These are phyloP conservation scores for Sphagnum fallax DNA, from an alignment of 228 moss, liverwort and hornwort genomes.

Conservation along the genomic window DNA sequence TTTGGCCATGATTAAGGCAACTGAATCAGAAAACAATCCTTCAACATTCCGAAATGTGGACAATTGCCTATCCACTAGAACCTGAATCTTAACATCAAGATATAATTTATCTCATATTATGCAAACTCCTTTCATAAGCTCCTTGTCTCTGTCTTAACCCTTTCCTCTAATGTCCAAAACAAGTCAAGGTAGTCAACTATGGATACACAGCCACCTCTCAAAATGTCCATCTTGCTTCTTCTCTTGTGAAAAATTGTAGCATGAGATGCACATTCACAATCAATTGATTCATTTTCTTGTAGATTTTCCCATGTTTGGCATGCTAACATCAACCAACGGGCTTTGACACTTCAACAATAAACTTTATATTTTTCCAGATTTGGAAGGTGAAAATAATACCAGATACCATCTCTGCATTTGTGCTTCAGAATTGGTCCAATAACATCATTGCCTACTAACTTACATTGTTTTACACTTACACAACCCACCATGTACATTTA, in stretches of 20 bases:
- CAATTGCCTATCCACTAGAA: not conserved
- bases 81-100: not conserved
- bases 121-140: not conserved
- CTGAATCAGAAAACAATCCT: not conserved
- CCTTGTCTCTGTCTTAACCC: not conserved
- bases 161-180: not conserved
- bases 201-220: not conserved
- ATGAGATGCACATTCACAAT: not conserved
- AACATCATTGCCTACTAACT: not conserved
- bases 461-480: not conserved
- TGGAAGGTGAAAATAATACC: not conserved
- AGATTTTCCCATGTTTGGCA: not conserved
- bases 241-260: not conserved
- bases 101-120: not conserved
- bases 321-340: not conserved
- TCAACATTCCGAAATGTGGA: not conserved
- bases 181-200: not conserved
- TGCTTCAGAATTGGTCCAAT: not conserved
- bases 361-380: not conserved
- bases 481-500: no score
- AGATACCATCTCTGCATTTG: not conserved
- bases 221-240: not conserved
- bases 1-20: not conserved
- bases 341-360: not conserved
- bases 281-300: not conserved